These are phyloP conservation scores for Aspergillus awamori DNA, from an alignment of 2,329 filamentous ascomycete genomes.

Conservation along the genomic window DNA sequence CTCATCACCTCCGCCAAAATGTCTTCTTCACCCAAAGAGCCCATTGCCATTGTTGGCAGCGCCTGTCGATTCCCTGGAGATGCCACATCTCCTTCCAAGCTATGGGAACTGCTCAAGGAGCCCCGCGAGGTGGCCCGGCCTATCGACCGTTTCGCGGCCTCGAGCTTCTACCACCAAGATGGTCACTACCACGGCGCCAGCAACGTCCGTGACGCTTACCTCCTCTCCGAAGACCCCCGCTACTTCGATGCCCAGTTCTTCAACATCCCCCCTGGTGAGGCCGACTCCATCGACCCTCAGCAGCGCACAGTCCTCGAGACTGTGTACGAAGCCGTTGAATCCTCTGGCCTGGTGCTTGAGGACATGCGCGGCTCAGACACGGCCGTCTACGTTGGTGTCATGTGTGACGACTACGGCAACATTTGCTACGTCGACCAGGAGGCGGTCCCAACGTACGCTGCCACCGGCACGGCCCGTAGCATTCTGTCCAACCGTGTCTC, in stretches of 20 bases:
- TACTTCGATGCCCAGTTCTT: constrained; percentile 31
- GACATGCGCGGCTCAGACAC: constrained; percentile 26
- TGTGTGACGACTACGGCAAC: constrained; percentile 27
- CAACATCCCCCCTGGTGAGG: constrained; percentile 24
- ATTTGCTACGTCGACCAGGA: constrained; percentile 21
- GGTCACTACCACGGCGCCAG: background rate
- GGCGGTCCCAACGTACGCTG: constrained; percentile 14
- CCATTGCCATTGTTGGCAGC: constrained; percentile 1
- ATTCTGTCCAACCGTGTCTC: constrained; percentile 40
- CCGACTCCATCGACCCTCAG: constrained; percentile 38
- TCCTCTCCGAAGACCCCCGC: background rate
- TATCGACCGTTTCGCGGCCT: background rate
- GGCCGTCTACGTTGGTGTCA: constrained; percentile 23
- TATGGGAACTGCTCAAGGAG: background rate
- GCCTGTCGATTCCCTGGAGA: background rate
- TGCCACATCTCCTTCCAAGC: background rate
- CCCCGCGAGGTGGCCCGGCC: background rate
- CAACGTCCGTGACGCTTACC: background rate
- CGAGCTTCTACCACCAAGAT: background rate
- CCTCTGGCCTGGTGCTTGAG: constrained; percentile 20
- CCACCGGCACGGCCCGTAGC: constrained; percentile 27
- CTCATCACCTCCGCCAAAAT: too few species aligned
- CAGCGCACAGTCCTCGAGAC: constrained; percentile 35
- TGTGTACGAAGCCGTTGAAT: constrained; percentile 44
- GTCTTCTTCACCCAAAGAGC: background rate